These are phyloP conservation scores for Colletotrichum noveboracense DNA, from an alignment of 2,329 filamentous ascomycete genomes.

Conservation along the genomic window DNA sequence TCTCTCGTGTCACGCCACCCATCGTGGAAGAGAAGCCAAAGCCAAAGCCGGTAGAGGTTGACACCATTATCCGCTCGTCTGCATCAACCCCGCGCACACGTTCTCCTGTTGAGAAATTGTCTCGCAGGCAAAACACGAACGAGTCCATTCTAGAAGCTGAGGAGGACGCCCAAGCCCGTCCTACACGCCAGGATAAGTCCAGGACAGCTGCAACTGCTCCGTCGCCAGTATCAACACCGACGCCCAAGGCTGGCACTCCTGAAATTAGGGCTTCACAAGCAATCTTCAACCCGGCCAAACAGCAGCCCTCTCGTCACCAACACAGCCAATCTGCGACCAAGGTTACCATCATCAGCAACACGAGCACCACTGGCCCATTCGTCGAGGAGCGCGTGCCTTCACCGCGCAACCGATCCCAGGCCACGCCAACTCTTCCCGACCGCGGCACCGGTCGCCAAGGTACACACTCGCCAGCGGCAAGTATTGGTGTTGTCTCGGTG, in stretches of 20 bases:
- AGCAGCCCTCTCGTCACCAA: slow-evolving; percentile 23
- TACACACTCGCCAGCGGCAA: slow-evolving; percentile 24
- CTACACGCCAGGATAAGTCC: background rate
- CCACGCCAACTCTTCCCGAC: slow-evolving; percentile 16
- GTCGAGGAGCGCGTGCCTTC: slow-evolving; percentile 37
- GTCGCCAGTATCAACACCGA: background rate
- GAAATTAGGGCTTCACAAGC: slow-evolving; percentile 20
- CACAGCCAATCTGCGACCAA: slow-evolving; percentile 33
- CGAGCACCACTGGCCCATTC: slow-evolving; percentile 32
- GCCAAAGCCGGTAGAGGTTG: slow-evolving; percentile 26
- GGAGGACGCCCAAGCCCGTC: slow-evolving; percentile 33
- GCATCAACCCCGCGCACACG: slow-evolving; percentile 28
- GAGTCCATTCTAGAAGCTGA: slow-evolving; percentile 51
- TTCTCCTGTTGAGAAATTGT: slow-evolving; percentile 36
- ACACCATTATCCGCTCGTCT: slow-evolving; percentile 16
- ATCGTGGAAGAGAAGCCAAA: slow-evolving; percentile 43
- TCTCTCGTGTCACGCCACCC: slow-evolving; percentile 39
- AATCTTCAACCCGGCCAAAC: slow-evolving; percentile 23
- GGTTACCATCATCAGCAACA: slow-evolving; percentile 36
- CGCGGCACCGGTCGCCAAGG: slow-evolving; percentile 23
- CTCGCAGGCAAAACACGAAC: slow-evolving; percentile 29
- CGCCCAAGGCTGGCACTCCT: slow-evolving; percentile 3
- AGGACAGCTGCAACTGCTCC: background rate
- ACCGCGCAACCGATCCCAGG: slow-evolving; percentile 30
- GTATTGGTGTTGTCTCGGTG: slow-evolving; percentile 43